Conservation (phyloP, 179 eudicot species). For the Camellia oleifera region DNA sequence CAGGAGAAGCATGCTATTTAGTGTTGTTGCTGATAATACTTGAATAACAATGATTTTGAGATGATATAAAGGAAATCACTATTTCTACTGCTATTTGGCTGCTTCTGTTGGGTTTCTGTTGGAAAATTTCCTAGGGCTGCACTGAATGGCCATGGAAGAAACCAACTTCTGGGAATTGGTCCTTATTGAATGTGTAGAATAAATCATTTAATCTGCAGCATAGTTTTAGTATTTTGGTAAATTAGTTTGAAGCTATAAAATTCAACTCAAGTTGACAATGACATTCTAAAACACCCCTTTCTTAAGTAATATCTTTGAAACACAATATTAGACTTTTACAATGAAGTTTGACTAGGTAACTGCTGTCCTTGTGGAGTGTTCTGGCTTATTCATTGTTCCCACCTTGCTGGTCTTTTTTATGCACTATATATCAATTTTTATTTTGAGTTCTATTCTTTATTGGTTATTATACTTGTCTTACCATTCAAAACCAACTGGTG, state of each 20-base stretch:
- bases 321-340: not conserved
- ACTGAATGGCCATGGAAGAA: not conserved
- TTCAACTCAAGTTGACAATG: not conserved
- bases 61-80: not conserved
- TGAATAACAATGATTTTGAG: not conserved
- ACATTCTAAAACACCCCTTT: constrained; percentile 1
- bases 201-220: not conserved
- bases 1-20: not conserved
- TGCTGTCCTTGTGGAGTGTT: not conserved
- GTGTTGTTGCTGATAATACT: not conserved
- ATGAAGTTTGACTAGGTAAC: constrained; percentile 5
- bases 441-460: not conserved
- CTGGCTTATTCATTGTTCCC: not conserved
- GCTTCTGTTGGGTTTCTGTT: not conserved
- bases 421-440: no score
- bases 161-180: not conserved
- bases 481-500: not conserved
- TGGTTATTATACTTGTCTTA: not conserved
- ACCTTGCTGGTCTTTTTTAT: not conserved
- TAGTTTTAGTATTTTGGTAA: not conserved
- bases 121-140: not conserved
- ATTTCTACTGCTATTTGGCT: constrained; percentile 5
- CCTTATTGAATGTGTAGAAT: not conserved
- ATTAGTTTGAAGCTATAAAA: not conserved
- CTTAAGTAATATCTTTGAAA: not conserved